Evolutionary conservation across 257 asterid genomes (phyloP).

Genomic region (Handroanthus guayacan): DNA sequence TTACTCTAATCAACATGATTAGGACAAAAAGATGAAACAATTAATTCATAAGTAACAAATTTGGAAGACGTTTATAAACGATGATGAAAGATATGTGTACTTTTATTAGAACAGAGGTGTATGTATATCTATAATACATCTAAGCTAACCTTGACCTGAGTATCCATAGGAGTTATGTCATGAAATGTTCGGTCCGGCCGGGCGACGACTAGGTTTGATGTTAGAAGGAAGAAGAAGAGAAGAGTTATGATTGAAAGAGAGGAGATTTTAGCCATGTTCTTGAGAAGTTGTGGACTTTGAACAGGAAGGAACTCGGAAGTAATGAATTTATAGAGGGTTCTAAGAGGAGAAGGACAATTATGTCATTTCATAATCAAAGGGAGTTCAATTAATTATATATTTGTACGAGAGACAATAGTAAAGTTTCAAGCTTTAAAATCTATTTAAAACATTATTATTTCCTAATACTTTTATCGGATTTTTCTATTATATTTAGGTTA

Average conservation of each 20-base stretch:
- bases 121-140: background rate
- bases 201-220: conserved; percentile 39
- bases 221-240: conserved; percentile 49
- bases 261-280: conserved; percentile 53
- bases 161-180: conserved; percentile 57
- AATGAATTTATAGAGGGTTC: conserved; percentile 40
- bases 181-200: conserved; percentile 43
- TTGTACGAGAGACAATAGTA: background rate
- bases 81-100: background rate
- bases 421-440: background rate
- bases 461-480: background rate
- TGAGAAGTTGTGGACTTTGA: background rate
- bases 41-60: background rate
- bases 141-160: conserved; percentile 37
- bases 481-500: background rate
- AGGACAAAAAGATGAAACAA: background rate
- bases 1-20: conserved; percentile 37
- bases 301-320: background rate
- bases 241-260: conserved; percentile 45
- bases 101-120: background rate
- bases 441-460: background rate
- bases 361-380: conserved; percentile 16
- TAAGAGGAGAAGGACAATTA: conserved; percentile 31
- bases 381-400: no score
- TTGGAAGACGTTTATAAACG: background rate